Evolutionary conservation across 2,329 filamentous ascomycete species (phyloP).

Genomic region (Paraphoma sp.): DNA sequence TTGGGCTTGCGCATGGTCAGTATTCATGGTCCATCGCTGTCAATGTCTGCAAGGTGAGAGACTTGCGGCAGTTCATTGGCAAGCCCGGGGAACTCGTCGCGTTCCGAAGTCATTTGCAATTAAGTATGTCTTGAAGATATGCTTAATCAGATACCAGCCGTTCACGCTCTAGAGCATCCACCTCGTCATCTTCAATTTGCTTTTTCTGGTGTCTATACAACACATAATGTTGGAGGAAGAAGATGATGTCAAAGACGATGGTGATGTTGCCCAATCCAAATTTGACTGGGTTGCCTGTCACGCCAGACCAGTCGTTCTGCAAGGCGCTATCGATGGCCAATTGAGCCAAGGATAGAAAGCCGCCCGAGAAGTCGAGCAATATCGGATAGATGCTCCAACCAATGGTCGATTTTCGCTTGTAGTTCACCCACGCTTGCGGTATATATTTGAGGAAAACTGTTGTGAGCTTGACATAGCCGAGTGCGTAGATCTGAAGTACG

Average conservation of each 20-base stretch:
- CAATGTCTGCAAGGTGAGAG: neutral
- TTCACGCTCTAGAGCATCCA: slow-evolving; percentile 31
- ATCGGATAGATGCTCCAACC: slow-evolving; percentile 91
- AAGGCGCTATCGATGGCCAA: slow-evolving; percentile 84
- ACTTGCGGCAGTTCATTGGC: neutral
- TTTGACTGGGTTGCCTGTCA: slow-evolving; percentile 92
- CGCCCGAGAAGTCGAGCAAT: slow-evolving; percentile 81
- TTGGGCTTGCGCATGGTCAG: neutral
- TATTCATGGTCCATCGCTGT: neutral
- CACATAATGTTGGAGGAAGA: slow-evolving; percentile 87
- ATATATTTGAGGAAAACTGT: slow-evolving; percentile 93
- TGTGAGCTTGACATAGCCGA: slow-evolving; percentile 88
- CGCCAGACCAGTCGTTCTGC: slow-evolving; percentile 85
- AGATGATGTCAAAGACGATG: slow-evolving; percentile 84
- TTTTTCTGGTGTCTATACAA: slow-evolving; percentile 63
- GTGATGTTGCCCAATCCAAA: slow-evolving; percentile 84
- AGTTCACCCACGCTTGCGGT: slow-evolving; percentile 75
- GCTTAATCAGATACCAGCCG: slow-evolving; percentile 24
- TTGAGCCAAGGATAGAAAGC: slow-evolving; percentile 81
- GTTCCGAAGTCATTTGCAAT: neutral
- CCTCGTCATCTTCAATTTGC: slow-evolving; percentile 34
- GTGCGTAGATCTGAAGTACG: slow-evolving; percentile 61
- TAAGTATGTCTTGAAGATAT: neutral
- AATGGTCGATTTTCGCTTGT: slow-evolving; percentile 79
- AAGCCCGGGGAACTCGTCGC: neutral